Percentiles rank a stretch among this genome's conserved stretches.
These are phyloP conservation scores for Acrocalymma vagum DNA, from an alignment of 2,329 filamentous ascomycete genomes.

Conservation along the genomic window DNA sequence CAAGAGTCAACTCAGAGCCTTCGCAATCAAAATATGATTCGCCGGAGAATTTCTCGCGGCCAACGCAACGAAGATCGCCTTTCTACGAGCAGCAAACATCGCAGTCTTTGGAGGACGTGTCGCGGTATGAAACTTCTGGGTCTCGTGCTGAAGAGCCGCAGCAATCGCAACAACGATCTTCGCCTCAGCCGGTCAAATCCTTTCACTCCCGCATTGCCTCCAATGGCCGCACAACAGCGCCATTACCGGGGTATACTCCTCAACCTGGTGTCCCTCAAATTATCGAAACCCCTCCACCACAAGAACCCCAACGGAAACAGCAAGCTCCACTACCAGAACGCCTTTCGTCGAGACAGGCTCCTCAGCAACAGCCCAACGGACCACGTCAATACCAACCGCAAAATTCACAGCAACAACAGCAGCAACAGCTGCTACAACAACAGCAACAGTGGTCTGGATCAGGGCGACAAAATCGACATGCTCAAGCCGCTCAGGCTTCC, in stretches of 20 bases:
- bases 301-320: constrained; percentile 41
- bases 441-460: constrained; percentile 33
- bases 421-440: constrained; percentile 18
- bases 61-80: constrained; percentile 47
- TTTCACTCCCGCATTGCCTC: constrained; percentile 66
- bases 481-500: constrained; percentile 39
- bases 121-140: constrained; percentile 27
- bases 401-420: constrained; percentile 20
- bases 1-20: constrained; percentile 76
- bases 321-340: constrained; percentile 58
- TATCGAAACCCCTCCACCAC: constrained; percentile 67
- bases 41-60: constrained; percentile 68
- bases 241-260: constrained; percentile 56
- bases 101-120: too few relatives aligned
- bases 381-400: constrained; percentile 20
- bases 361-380: constrained; percentile 11
- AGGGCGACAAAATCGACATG: constrained; percentile 35
- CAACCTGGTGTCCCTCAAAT: constrained; percentile 62
- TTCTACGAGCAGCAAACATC: constrained; percentile 23
- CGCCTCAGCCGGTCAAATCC: constrained; percentile 51
- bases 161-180: constrained; percentile 21
- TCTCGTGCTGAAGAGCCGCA: constrained; percentile 41
- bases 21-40: constrained; percentile 47
- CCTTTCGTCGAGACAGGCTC: constrained; percentile 36
- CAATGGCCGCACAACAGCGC: constrained; percentile 64